These are phyloP conservation scores for Tylopilus intermedius DNA, from an alignment of 768 basidiomycete species.

Conservation along the genomic window DNA sequence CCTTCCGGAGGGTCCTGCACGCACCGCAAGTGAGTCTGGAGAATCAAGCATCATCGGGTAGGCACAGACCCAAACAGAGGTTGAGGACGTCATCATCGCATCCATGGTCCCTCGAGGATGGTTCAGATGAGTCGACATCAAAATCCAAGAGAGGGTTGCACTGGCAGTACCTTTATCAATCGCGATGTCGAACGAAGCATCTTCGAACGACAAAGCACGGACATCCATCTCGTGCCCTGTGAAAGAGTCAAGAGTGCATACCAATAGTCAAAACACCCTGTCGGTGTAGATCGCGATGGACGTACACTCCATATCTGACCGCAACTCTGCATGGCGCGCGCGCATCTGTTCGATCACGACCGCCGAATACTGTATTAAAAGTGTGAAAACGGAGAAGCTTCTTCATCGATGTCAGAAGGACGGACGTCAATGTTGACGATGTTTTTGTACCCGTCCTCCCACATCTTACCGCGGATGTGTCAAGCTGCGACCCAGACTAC, in stretches of 20 bases:
- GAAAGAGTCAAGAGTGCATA: background rate
- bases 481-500: background rate
- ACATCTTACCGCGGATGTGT: constrained; percentile 55
- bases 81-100: constrained; percentile 80
- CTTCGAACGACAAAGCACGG: constrained; percentile 54
- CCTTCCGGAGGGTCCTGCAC: constrained; percentile 67
- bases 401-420: constrained; percentile 16
- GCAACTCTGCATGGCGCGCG: constrained; percentile 39
- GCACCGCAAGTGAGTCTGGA: constrained; percentile 2
- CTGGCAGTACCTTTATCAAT: constrained; percentile 67
- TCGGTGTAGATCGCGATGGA: background rate
- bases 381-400: background rate
- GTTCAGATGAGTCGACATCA: background rate
- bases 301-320: constrained; percentile 72
- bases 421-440: constrained; percentile 74
- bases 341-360: constrained; percentile 75
- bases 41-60: background rate
- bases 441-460: constrained; percentile 77
- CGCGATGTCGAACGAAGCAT: constrained; percentile 66
- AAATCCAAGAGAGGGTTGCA: background rate
- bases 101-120: constrained; percentile 67
- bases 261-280: background rate
- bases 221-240: constrained; percentile 86
- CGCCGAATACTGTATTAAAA: constrained; percentile 56
- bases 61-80: constrained; percentile 69